Base-by-base conservation (phyloP, 345 rosid species). In the Salix viminalis region DNA sequence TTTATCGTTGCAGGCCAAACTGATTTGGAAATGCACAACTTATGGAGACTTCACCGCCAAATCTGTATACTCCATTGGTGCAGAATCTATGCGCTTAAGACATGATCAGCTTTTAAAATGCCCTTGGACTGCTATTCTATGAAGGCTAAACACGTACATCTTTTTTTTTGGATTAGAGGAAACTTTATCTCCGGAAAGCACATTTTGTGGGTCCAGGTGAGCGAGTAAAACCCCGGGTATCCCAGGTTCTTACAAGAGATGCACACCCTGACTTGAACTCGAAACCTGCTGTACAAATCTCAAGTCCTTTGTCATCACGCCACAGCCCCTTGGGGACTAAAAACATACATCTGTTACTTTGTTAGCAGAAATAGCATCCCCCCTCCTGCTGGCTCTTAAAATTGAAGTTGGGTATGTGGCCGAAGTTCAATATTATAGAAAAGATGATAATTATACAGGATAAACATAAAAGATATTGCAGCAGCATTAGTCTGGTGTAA, bases 231-330 rank as follows among this genome's bases (percentile, higher is more conserved):
- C 36, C 5, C 5, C 6, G 36, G 0, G 0, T 34, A 0, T 34
- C 36, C 1, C 2, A 4, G 36, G 0, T 4, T 34, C 5, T 34
- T 34, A 4, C 6, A 34, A 34, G 36, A 4, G 3, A 0, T 34
- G 6, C 5, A 34, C 0, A 0, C 2, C 36, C 1, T 34, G 36
- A 34, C 0, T 32, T 5, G 34, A 32, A 4, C 5, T 34, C 36
- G 36, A 34, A 34, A 34, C 36, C 36, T 34, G 0, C 0, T 4
- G 36, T 34, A 0, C 6, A 34, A 1, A 34, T 34, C 5, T 34
- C 36, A 34, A 4, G 1, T 0, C 1, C 0, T 4, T 34, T 34
- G 36, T 0, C 36, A 34, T 34, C 5, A 4, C 1, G 6, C 5
- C 36, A 34, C 36, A 4, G n/a, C 6, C 5, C 5, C 36, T 34